These are phyloP conservation scores for Ambrosiella cleistominuta DNA, from an alignment of 2,329 filamentous ascomycete genomes.

Conservation along the genomic window DNA sequence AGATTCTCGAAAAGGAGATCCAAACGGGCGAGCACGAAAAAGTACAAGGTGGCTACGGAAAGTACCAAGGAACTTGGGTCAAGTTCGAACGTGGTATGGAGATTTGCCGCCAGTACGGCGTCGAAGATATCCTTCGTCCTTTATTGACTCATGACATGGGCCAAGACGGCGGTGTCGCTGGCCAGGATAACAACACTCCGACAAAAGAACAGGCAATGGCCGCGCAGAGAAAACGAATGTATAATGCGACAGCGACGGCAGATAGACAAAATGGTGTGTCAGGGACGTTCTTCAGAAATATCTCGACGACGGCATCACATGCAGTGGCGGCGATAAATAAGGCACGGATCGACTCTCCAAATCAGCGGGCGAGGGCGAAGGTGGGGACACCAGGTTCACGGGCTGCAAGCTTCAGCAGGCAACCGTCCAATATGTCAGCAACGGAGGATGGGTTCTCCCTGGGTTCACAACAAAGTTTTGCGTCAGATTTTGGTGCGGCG, in stretches of 20 bases:
- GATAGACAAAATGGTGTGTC: conserved; percentile 53
- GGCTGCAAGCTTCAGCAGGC: conserved; percentile 52
- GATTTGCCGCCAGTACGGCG: conserved; percentile 66
- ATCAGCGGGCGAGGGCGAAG: conserved; percentile 36
- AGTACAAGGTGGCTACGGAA: conserved; percentile 93
- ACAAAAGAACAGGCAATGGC: conserved; percentile 99
- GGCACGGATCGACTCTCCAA: conserved; percentile 78
- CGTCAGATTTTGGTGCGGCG: conserved; percentile 57
- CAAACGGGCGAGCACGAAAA: conserved; percentile 94
- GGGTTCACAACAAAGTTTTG: conserved; percentile 71
- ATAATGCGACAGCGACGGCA: conserved; percentile 45
- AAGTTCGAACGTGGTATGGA: conserved; percentile 81
- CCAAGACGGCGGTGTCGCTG: conserved; percentile 53
- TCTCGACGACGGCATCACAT: conserved; percentile 80
- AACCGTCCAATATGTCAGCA: conserved; percentile 43
- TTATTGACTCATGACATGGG: conserved; percentile 68
- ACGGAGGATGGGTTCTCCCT: conserved; percentile 49
- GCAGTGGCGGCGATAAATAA: conserved; percentile 95
- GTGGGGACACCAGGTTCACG: conserved; percentile 1
- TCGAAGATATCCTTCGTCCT: conserved; percentile 58
- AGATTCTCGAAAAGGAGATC: conserved; percentile 95
- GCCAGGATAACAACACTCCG: conserved; percentile 70
- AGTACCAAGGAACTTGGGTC: conserved; percentile 99
- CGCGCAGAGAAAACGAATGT: conserved; percentile 79
- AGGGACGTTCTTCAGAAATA: conserved; percentile 93